These are phyloP conservation scores for Mycocentrospora acerina DNA, from an alignment of 2,329 filamentous ascomycete species.

Conservation along the genomic window DNA sequence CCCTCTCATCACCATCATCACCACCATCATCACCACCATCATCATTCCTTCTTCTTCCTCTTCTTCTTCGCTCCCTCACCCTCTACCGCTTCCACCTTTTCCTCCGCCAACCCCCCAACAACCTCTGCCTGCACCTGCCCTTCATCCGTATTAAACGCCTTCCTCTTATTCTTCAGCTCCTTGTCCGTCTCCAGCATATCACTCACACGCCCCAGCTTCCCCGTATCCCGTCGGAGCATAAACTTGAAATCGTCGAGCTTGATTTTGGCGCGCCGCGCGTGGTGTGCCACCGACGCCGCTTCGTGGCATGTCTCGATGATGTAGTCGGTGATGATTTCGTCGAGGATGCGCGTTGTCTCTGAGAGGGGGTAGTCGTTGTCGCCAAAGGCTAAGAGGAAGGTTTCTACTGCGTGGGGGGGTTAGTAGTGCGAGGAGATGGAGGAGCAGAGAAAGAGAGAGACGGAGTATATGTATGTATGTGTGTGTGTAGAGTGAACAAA, in stretches of 20 bases:
- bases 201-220: constrained; percentile 84
- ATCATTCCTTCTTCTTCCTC: constrained; percentile 20
- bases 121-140: constrained; percentile 52
- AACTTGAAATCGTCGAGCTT: constrained; percentile 99
- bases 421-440: constrained; percentile 2
- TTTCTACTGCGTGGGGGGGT: constrained; percentile 58
- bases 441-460: constrained; percentile 1
- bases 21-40: constrained; percentile 14
- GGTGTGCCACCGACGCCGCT: constrained; percentile 80
- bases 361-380: constrained; percentile 77
- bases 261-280: constrained; percentile 90
- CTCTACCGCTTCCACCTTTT: constrained; percentile 5
- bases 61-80: constrained; percentile 8
- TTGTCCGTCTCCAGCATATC: constrained; percentile 87
- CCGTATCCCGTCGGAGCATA: constrained; percentile 79
- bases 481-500: no score
- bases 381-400: constrained; percentile 78
- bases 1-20: no score
- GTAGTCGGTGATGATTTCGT: constrained; percentile 92
- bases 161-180: constrained; percentile 79
- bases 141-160: constrained; percentile 70
- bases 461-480: no score
- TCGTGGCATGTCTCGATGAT: constrained; percentile 92
- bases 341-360: constrained; percentile 81
- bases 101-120: constrained; percentile 14